These are phyloP conservation scores for Diplocarpon mali DNA, from an alignment of 2,329 filamentous ascomycete genomes.

Conservation along the genomic window DNA sequence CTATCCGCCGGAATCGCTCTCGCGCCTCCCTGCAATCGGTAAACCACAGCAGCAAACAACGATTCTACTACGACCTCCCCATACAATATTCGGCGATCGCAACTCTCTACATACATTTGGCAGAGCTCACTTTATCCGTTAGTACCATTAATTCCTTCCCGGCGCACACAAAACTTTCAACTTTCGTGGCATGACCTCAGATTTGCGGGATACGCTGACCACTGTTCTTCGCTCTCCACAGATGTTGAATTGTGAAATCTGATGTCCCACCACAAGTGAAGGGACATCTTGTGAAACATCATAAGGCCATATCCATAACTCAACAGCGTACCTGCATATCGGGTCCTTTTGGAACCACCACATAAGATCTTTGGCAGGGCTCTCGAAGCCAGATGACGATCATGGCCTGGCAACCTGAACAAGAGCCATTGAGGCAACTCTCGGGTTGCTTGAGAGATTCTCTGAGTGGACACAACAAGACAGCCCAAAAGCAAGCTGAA, in stretches of 20 bases:
- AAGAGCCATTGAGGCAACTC: conserved; percentile 80
- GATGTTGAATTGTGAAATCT: conserved; percentile 22
- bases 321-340: conserved; percentile 24
- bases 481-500: conserved; percentile 81
- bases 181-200: not conserved
- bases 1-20: not conserved
- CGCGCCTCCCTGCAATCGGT: not conserved
- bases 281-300: conserved; percentile 24
- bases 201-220: conserved; percentile 1
- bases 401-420: conserved; percentile 90
- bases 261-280: conserved; percentile 24
- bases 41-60: conserved; percentile 7
- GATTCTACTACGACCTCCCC: conserved; percentile 3
- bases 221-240: conserved; percentile 10
- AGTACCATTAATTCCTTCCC: not conserved
- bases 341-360: conserved; percentile 13
- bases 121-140: not conserved
- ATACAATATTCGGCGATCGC: conserved; percentile 2
- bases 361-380: conserved; percentile 13
- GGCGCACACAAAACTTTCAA: not conserved
- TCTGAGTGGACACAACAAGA: conserved; percentile 70
- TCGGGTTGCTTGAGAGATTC: conserved; percentile 85
- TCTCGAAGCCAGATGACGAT: conserved; percentile 14
- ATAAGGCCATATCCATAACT: conserved; percentile 14
- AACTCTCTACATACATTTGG: not conserved